Percentiles rank a stretch among this genome's conserved stretches.
These are phyloP conservation scores for Cydonia oblonga DNA, from an alignment of 331 rosid genomes.

Conservation along the genomic window DNA sequence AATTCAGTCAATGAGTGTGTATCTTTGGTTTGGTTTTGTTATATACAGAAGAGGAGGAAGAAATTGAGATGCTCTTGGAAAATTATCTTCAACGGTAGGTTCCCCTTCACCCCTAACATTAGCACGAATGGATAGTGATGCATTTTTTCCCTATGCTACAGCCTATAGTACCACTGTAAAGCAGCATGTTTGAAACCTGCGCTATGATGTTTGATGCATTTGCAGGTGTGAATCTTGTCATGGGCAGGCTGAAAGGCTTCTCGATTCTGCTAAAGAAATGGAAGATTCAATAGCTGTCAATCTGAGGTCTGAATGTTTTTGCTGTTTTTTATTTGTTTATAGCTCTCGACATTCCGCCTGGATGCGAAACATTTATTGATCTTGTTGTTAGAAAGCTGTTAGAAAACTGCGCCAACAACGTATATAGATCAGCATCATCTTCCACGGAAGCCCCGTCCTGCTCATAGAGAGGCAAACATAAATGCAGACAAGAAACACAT, in stretches of 20 bases:
- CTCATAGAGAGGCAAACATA: background rate
- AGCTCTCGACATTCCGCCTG: background rate
- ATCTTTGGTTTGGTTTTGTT: conserved; percentile 15
- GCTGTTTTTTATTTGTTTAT: background rate
- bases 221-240: conserved; percentile 96
- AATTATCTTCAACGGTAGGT: conserved; percentile 90
- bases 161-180: background rate
- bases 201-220: conserved; percentile 10
- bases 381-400: background rate
- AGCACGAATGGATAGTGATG: background rate
- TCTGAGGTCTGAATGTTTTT: conserved; percentile 52
- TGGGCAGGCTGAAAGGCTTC: conserved; percentile 98
- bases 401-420: background rate
- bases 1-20: background rate
- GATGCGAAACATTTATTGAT: background rate
- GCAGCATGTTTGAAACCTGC: background rate
- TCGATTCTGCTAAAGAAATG: conserved; percentile 98
- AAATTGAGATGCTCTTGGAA: conserved; percentile 98
- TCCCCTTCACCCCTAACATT: background rate
- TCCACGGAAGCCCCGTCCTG: background rate
- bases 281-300: conserved; percentile 96
- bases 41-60: conserved; percentile 92
- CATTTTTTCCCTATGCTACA: background rate
- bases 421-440: background rate
- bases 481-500: background rate